Conservation (phyloP, 2,329 filamentous ascomycete species). For the Paraphaeosphaeria minitans region DNA sequence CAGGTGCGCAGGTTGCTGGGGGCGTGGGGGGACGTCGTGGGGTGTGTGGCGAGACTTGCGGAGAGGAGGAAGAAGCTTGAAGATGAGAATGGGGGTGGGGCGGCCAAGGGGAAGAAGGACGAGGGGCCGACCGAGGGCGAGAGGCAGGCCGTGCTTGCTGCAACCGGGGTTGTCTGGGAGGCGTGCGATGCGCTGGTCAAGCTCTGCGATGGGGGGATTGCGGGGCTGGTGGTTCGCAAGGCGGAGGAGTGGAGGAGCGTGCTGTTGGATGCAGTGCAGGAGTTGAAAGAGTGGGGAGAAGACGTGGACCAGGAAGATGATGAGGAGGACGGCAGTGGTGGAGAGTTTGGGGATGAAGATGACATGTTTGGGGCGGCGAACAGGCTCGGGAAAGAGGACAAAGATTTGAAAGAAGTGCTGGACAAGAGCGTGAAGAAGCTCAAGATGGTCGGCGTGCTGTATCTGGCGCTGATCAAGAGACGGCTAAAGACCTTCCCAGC, state of each 20-base stretch:
- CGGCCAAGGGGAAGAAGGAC: constrained; percentile 19
- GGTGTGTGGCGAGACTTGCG: constrained; percentile 65
- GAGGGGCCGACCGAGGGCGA: constrained; percentile 29
- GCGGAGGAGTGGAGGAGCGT: constrained; percentile 75
- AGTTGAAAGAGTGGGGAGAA: constrained; percentile 86
- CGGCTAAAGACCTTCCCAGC: constrained; percentile 64
- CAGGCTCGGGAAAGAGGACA: constrained; percentile 65
- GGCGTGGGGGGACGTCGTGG: constrained; percentile 66
- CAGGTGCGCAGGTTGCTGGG: constrained; percentile 64
- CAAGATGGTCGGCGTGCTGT: constrained; percentile 70
- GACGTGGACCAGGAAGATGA: constrained; percentile 59
- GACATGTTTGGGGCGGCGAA: constrained; percentile 68
- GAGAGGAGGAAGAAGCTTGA: constrained; percentile 49
- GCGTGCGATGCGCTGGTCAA: constrained; percentile 74
- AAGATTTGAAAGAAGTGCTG: constrained; percentile 69
- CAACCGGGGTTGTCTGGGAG: constrained; percentile 82
- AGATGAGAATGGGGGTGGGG: constrained; percentile 4
- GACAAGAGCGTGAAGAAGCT: constrained; percentile 68
- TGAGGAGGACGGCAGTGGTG: constrained; percentile 45
- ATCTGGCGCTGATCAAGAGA: constrained; percentile 71
- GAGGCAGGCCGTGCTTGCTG: constrained; percentile 57
- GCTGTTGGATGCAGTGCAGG: constrained; percentile 80
- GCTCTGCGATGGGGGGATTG: constrained; percentile 70
- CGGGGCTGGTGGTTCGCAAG: constrained; percentile 71
- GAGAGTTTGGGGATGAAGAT: constrained; percentile 62